Evolutionary conservation across 805 yeast genomes (phyloP).

Genomic region (Teunomyces panamensis): DNA sequence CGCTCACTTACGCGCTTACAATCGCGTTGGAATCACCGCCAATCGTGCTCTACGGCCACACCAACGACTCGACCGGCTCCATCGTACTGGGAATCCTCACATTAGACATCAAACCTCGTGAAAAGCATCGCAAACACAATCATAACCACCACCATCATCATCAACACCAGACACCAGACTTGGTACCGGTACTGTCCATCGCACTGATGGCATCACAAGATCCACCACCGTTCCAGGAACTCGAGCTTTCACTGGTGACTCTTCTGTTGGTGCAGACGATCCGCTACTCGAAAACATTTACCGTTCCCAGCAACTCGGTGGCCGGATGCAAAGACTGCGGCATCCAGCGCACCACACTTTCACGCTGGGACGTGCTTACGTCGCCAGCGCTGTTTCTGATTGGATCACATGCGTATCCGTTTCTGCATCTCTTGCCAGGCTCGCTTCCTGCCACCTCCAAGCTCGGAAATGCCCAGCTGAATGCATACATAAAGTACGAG

Average conservation of each 20-base stretch:
- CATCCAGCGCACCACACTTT: conserved; percentile 56
- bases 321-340: conserved; percentile 59
- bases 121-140: background rate
- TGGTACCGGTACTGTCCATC: background rate
- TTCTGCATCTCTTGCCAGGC: conserved; percentile 86
- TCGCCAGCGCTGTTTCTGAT: conserved; percentile 54
- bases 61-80: conserved; percentile 80
- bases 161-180: background rate
- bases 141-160: background rate
- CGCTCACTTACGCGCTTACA: conserved; percentile 27
- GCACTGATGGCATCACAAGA: conserved; percentile 14
- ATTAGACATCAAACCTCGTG: conserved; percentile 29
- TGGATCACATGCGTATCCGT: conserved; percentile 86
- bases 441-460: conserved; percentile 75
- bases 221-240: conserved; percentile 32
- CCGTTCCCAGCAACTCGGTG: conserved; percentile 48
- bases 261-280: conserved; percentile 72
- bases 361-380: conserved; percentile 83
- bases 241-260: conserved; percentile 56
- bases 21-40: conserved; percentile 89
- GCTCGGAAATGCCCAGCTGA: conserved; percentile 51
- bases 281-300: conserved; percentile 62
- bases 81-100: conserved; percentile 75
- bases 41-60: conserved; percentile 75
- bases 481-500: conserved; percentile 65